Evolutionary conservation across 495 filamentous ascomycete genomes (phyloP).

Genomic region (Podospora comata): DNA sequence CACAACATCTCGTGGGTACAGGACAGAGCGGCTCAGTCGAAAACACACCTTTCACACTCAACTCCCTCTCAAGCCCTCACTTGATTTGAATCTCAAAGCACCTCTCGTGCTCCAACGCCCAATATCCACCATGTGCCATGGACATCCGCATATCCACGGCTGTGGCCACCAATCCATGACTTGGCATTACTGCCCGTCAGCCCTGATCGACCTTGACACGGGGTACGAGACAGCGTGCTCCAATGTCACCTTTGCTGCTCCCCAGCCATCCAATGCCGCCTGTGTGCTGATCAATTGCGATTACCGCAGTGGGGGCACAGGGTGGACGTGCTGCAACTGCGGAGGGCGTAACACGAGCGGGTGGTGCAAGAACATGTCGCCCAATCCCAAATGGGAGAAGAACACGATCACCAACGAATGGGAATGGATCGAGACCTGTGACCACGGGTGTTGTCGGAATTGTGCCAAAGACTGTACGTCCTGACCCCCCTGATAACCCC

Average conservation of each 20-base stretch:
- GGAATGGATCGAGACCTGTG: constrained; percentile 41
- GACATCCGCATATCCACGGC: constrained; percentile 41
- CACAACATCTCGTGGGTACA: background rate
- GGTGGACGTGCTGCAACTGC: constrained; percentile 45
- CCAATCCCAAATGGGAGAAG: constrained; percentile 31
- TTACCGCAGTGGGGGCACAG: constrained; percentile 35
- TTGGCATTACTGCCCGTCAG: constrained; percentile 45
- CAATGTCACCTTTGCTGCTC: constrained; percentile 39
- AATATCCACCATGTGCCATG: constrained; percentile 40
- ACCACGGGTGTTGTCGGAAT: constrained; percentile 42
- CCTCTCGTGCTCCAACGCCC: background rate
- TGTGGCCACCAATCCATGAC: constrained; percentile 44
- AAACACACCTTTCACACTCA: background rate
- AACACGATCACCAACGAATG: constrained; percentile 35
- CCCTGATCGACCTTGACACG: constrained; percentile 40
- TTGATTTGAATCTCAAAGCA: background rate
- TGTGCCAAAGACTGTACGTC: constrained; percentile 35
- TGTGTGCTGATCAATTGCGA: constrained; percentile 44
- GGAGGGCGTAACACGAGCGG: constrained; percentile 40
- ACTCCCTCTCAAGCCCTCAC: background rate
- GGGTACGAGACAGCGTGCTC: constrained; percentile 42
- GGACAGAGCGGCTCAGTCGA: background rate
- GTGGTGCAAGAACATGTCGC: constrained; percentile 35
- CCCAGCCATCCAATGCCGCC: constrained; percentile 35
- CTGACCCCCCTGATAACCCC: background rate